phyloP scores from a whole-genome alignment of 1,284 basidiomycete genomes.

The Boletus smithii region DNA sequence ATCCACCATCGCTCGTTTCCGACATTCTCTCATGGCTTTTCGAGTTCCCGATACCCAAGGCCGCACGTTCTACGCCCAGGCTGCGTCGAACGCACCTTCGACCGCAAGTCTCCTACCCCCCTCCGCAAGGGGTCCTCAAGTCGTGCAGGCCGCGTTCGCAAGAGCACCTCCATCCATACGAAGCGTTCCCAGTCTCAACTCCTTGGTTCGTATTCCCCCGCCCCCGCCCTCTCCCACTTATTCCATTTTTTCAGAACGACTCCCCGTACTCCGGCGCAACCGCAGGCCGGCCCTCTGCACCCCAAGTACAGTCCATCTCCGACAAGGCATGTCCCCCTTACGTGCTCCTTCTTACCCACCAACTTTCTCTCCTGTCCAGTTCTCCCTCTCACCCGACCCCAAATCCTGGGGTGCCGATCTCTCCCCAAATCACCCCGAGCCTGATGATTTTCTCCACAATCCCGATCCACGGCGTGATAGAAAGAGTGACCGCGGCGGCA shows the following conservation, averaged over 20 bases:
- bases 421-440: conserved; percentile 54
- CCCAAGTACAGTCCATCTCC: conserved; percentile 39
- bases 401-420: conserved; percentile 64
- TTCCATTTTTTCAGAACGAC: conserved; percentile 37
- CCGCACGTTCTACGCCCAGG: conserved; percentile 32
- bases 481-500: conserved; percentile 56
- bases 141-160: conserved; percentile 47
- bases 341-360: neutral
- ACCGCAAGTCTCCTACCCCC: conserved; percentile 52
- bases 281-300: conserved; percentile 23
- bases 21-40: conserved; percentile 24
- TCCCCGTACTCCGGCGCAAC: conserved; percentile 41
- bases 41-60: conserved; percentile 21
- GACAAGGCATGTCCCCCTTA: conserved; percentile 40
- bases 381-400: conserved; percentile 70
- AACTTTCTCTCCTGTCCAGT: conserved; percentile 44
- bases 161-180: conserved; percentile 41
- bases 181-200: conserved; percentile 38
- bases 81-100: conserved; percentile 44
- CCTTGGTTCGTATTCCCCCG: conserved; percentile 43
- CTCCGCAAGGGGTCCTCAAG: conserved; percentile 27
- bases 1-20: conserved; percentile 18
- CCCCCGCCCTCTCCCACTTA: neutral
- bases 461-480: conserved; percentile 71
- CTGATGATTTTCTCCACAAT: conserved; percentile 72